Conservation (phyloP, 2,329 filamentous ascomycete genomes). For the Nothophaeocryptopus gaeumannii region DNA sequence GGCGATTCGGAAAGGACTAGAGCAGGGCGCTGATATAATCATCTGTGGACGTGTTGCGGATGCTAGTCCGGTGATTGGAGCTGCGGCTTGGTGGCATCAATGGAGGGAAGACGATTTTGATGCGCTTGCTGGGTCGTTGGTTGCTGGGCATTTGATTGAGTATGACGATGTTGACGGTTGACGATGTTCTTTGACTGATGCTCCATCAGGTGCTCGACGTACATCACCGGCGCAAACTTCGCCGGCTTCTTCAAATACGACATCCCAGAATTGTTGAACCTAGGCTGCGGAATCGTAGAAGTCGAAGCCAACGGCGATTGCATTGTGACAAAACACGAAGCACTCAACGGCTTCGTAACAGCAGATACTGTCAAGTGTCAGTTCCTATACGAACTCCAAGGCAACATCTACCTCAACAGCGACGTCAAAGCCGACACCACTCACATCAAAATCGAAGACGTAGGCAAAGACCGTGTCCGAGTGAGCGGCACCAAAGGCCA, state of each 20-base stretch:
- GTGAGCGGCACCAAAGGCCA: constrained; percentile 44
- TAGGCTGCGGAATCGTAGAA: constrained; percentile 33
- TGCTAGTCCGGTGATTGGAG: constrained; percentile 42
- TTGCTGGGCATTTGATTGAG: constrained; percentile 44
- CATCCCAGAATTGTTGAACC: constrained; percentile 33
- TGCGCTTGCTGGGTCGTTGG: constrained; percentile 38
- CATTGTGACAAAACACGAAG: constrained; percentile 36
- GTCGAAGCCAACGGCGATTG: constrained; percentile 36
- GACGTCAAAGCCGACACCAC: constrained; percentile 55
- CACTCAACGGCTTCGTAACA: constrained; percentile 36
- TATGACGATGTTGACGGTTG: too few species aligned
- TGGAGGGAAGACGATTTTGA: constrained; percentile 39
- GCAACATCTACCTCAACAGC: constrained; percentile 55
- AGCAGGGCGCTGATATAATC: constrained; percentile 42
- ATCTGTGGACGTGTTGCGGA: constrained; percentile 44
- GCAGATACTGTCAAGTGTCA: constrained; percentile 53
- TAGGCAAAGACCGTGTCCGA: constrained; percentile 48
- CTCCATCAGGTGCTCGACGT: constrained; percentile 38
- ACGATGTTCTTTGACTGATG: too few species aligned
- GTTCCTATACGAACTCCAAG: constrained; percentile 54
- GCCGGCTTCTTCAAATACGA: constrained; percentile 40
- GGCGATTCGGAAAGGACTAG: constrained; percentile 40
- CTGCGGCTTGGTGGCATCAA: constrained; percentile 43
- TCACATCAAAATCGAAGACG: constrained; percentile 50
- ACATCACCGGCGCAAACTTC: constrained; percentile 42